These are phyloP conservation scores for Turritis glabra DNA, from an alignment of 345 rosid genomes.

Conservation along the genomic window DNA sequence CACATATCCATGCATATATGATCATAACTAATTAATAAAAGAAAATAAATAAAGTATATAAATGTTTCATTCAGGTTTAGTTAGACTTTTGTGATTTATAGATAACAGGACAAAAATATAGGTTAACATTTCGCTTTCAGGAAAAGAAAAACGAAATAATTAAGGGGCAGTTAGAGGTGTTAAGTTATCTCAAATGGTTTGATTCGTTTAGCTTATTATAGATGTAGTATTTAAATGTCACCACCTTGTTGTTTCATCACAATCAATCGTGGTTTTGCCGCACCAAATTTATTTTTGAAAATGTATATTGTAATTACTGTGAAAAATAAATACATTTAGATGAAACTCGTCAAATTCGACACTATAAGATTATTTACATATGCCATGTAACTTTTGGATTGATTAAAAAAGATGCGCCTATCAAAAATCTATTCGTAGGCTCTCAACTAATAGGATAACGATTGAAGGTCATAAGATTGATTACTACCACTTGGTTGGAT, in stretches of 20 bases:
- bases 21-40: not conserved
- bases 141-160: not conserved
- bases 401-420: not conserved
- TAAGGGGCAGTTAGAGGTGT: conserved; percentile 7
- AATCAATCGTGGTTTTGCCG: not conserved
- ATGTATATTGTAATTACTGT: not conserved
- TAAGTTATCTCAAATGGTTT: not conserved
- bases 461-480: not conserved
- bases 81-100: conserved; percentile 4
- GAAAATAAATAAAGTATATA: not conserved
- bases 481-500: not conserved
- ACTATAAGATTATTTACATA: not conserved
- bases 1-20: conserved; percentile 14
- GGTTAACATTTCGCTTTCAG: conserved; percentile 26
- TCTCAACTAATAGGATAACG: not conserved
- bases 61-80: not conserved
- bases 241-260: not conserved
- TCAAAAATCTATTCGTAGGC: not conserved
- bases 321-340: not conserved
- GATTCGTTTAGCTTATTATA: not conserved
- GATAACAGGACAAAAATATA: conserved; percentile 11
- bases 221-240: not conserved
- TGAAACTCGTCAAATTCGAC: not conserved
- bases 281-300: not conserved
- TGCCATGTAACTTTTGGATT: not conserved